phyloP scores from a whole-genome alignment of 1,284 basidiomycete species.

The Ganoderma sinense region DNA sequence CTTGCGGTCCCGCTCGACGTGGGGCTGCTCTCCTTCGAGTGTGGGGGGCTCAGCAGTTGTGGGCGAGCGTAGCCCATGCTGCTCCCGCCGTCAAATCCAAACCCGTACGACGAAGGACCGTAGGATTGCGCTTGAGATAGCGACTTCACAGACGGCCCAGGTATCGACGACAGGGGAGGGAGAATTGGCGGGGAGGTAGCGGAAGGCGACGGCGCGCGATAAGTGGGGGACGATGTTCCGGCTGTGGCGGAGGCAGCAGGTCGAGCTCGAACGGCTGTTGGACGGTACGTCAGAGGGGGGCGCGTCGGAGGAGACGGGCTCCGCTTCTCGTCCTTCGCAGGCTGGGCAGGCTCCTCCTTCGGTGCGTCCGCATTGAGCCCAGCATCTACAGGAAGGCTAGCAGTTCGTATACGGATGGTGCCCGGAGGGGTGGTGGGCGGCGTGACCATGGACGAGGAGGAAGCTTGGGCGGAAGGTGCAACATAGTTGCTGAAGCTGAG shows the following conservation, averaged over 20 bases:
- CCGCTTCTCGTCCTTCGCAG: conserved; percentile 17
- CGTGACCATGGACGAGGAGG: conserved; percentile 28
- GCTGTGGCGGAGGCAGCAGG: conserved; percentile 15
- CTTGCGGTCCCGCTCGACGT: conserved; percentile 26
- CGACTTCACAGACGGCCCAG: conserved; percentile 23
- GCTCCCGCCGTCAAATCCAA: conserved; percentile 19
- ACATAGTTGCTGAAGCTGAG: conserved; percentile 61
- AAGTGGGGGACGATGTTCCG: conserved; percentile 5
- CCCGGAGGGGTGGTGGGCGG: conserved; percentile 40
- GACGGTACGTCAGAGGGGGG: conserved; percentile 10
- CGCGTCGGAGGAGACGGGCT: conserved; percentile 8
- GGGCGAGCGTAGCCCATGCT: conserved; percentile 13
- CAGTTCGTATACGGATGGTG: conserved; percentile 28
- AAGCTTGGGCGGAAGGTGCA: conserved; percentile 18
- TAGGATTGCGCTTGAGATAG: conserved; percentile 20
- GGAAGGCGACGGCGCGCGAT: conserved; percentile 23
- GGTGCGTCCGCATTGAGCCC: conserved; percentile 25
- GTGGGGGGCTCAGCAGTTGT: conserved; percentile 34
- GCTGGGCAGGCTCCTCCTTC: conserved; percentile 17
- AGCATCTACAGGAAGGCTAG: conserved; percentile 28
- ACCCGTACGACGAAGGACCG: conserved; percentile 21
- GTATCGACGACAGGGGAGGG: conserved; percentile 24
- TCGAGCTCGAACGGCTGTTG: conserved; percentile 18
- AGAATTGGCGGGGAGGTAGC: conserved; percentile 17
- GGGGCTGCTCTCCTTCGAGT: conserved; percentile 29